Evolutionary conservation across 768 basidiomycete species (phyloP).

Genomic region (Mrakia hoshinonis): DNA sequence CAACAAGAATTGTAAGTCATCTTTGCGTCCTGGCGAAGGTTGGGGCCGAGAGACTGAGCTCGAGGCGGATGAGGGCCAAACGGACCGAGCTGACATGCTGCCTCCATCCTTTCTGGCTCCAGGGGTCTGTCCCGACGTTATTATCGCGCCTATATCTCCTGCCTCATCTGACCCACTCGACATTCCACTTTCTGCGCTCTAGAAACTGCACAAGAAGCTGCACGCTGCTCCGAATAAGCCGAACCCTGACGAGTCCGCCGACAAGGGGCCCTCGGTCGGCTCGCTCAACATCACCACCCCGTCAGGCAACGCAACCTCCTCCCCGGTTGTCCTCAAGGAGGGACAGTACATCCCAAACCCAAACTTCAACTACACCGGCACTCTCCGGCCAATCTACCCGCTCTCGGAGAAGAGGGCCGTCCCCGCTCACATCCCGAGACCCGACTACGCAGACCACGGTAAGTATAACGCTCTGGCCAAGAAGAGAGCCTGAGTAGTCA

Average conservation of each 20-base stretch:
- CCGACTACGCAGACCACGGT: conserved; percentile 79
- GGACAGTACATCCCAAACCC: conserved; percentile 40
- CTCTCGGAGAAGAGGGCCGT: conserved; percentile 65
- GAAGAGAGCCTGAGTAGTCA: neutral
- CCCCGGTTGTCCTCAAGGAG: conserved; percentile 32
- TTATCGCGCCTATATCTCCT: neutral
- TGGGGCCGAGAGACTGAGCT: too few species aligned
- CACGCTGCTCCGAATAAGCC: conserved; percentile 46
- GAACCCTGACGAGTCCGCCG: too few species aligned
- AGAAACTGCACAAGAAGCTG: conserved; percentile 76
- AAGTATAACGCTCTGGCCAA: neutral
- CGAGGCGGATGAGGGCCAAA: neutral
- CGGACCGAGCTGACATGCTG: neutral
- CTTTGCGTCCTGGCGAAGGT: neutral
- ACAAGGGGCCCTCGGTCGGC: conserved; percentile 9
- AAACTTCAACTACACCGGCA: conserved; percentile 66
- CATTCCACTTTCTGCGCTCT: conserved; percentile 6
- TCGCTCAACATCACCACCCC: too few species aligned
- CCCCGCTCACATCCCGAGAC: conserved; percentile 72
- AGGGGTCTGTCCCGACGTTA: conserved; percentile 2
- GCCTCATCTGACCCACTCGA: neutral
- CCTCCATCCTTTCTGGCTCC: conserved; percentile 29
- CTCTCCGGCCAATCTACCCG: conserved; percentile 77
- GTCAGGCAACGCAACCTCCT: conserved; percentile 14
- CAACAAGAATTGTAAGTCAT: conserved; percentile 74